phyloP scores from a whole-genome alignment of 176 grass and related monocot species.

The Hsuehochloa calcarea region DNA sequence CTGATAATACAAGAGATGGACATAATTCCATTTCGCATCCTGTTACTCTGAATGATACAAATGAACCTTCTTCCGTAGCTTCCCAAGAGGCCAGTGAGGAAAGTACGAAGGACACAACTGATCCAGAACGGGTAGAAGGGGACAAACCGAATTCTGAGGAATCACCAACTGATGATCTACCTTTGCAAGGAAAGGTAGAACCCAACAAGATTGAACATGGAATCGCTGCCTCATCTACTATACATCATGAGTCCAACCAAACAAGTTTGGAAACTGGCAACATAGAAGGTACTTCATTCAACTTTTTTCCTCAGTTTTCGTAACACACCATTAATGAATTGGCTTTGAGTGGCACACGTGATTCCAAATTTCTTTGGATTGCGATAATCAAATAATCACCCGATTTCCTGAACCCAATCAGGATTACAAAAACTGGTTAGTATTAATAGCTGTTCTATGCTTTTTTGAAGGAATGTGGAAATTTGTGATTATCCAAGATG shows the following conservation, averaged over 20 bases:
- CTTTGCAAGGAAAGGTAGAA: slow-evolving; percentile 17
- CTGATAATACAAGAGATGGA: slow-evolving; percentile 33
- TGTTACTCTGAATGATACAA: slow-evolving; percentile 3
- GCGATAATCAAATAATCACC: background rate
- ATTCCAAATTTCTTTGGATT: background rate
- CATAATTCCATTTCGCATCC: slow-evolving; percentile 4
- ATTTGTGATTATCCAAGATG: background rate
- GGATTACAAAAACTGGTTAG: background rate
- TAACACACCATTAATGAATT: background rate
- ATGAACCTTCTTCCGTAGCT: slow-evolving; percentile 30
- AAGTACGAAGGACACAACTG: slow-evolving; percentile 22
- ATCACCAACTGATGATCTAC: slow-evolving; percentile 15
- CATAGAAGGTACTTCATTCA: slow-evolving; percentile 35
- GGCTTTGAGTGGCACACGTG: background rate
- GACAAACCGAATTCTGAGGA: slow-evolving; percentile 16
- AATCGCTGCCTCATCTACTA: slow-evolving; percentile 1
- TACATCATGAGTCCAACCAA: slow-evolving; percentile 29
- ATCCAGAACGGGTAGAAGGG: background rate
- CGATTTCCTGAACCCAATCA: background rate
- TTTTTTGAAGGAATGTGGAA: background rate
- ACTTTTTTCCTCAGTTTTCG: background rate
- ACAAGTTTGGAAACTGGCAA: slow-evolving; percentile 5
- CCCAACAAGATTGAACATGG: slow-evolving; percentile 14
- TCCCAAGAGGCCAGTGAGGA: slow-evolving; percentile 23
- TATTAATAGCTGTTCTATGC: background rate